Evolutionary conservation across 1,284 basidiomycete species (phyloP).

Genomic region (Fomitopsis betulina): DNA sequence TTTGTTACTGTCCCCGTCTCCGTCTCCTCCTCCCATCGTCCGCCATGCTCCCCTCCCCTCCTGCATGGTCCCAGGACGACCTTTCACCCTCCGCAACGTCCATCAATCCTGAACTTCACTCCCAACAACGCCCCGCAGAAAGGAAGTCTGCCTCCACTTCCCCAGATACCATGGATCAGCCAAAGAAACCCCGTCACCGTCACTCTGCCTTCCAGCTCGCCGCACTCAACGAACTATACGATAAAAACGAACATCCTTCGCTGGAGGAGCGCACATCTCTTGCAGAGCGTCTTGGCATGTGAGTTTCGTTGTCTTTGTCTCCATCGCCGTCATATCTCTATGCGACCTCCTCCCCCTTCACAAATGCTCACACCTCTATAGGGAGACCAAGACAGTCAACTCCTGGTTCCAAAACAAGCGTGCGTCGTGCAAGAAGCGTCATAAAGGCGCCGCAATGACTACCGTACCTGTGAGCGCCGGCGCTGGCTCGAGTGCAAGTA

Average conservation of each 20-base stretch:
- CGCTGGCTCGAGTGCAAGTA: constrained; percentile 2
- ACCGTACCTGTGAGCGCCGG: constrained; percentile 1
- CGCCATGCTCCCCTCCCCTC: constrained; percentile 32
- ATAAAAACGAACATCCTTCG: constrained; percentile 70
- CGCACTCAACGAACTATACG: constrained; percentile 72
- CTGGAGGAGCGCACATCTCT: constrained; percentile 61
- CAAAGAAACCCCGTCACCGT: constrained; percentile 72
- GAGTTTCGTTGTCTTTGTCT: constrained; percentile 29
- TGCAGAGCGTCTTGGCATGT: constrained; percentile 71
- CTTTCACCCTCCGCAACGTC: constrained; percentile 9
- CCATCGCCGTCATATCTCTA: constrained; percentile 6
- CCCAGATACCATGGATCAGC: constrained; percentile 34
- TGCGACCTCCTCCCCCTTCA: constrained; percentile 11
- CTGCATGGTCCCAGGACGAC: constrained; percentile 23
- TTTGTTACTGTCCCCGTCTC: constrained; percentile 18
- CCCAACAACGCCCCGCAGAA: constrained; percentile 24
- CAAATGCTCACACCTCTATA: constrained; percentile 25
- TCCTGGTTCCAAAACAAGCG: constrained; percentile 84
- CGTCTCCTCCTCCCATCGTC: constrained; percentile 17
- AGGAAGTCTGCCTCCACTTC: constrained; percentile 3
- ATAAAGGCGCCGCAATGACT: constrained; percentile 21
- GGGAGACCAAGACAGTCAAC: constrained; percentile 79
- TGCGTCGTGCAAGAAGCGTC: constrained; percentile 72
- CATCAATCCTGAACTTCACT: constrained; percentile 9
- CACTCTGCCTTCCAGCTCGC: constrained; percentile 66